Percentiles rank a stretch among this genome's conserved stretches.
Evolutionary conservation across 78 protist species (phyloP).

Genomic region (Diacronema lutheri): DNA sequence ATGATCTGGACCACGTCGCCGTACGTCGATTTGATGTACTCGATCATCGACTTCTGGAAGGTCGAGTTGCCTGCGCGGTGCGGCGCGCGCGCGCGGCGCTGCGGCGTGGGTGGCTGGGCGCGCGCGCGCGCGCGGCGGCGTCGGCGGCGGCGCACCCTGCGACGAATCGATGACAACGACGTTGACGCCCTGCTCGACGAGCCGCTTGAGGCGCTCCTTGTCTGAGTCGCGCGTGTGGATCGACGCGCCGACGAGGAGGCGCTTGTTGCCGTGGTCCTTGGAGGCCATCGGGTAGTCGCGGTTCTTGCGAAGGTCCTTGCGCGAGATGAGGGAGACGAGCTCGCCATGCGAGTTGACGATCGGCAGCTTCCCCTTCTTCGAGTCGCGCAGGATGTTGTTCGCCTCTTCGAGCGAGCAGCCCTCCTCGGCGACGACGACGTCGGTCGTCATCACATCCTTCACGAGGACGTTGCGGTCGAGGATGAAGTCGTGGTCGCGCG

Average conservation of each 20-base stretch:
- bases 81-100: neutral
- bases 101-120: neutral
- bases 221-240: constrained; percentile 67
- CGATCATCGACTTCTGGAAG: constrained; percentile 61
- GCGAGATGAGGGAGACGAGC: constrained; percentile 67
- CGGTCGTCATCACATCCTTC: constrained; percentile 72
- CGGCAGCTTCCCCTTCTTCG: constrained; percentile 77
- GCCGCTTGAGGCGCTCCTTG: constrained; percentile 53
- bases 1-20: constrained; percentile 50
- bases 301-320: constrained; percentile 76
- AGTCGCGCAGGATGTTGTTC: constrained; percentile 52
- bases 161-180: constrained; percentile 71
- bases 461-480: constrained; percentile 49
- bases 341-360: constrained; percentile 71
- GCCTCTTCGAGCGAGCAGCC: constrained; percentile 76
- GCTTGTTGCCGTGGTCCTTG: constrained; percentile 42
- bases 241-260: constrained; percentile 76
- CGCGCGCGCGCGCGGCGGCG: neutral
- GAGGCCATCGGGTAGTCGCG: constrained; percentile 72
- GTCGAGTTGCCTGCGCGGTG: constrained; percentile 52
- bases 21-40: constrained; percentile 45
- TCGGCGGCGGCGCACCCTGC: neutral
- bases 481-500: constrained; percentile 81
- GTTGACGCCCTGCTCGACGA: constrained; percentile 70
- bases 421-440: constrained; percentile 44